Evolutionary conservation across 2,329 filamentous ascomycete species (phyloP), one percentile per base, ranked within the genome.

Genomic region (Conoideocrella luteorostrata): DNA sequence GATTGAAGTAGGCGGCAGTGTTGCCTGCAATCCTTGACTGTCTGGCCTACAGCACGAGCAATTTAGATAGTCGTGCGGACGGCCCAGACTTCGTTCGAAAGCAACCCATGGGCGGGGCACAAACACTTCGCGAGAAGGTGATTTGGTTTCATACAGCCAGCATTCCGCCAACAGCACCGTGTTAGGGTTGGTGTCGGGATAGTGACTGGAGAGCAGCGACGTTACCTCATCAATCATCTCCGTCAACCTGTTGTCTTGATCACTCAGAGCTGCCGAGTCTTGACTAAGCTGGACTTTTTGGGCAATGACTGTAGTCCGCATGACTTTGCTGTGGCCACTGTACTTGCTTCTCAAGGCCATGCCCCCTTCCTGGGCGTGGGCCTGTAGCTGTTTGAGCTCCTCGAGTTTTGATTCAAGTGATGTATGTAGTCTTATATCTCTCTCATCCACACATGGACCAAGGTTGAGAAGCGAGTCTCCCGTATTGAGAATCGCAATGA

Each of bases 251-350:
- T 77, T 79, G 63, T 91, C 87, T 51, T 84, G 73, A 35, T 82
- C 74, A 0, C 84, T 86, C 22, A 91, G 71, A 4, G 77, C 71
- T 1, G 85, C 80, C 51, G 82, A 82, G 58, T 89, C 82, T 50
- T 80, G 84, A 63, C 84, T 88, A 32, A 93, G 71, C 56, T 89
- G 82, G 15, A 93, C 86, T 58, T 86, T 86, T 57, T 91, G 86
- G 13, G 86, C 86, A 40, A 91, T 80, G 24, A 91, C 79, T 0
- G 87, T 91, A 1, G 86, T 88, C 35, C 88, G 75, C 32, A 88
- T 65, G 34, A 84, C 80, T 50, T 80, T 82, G 63, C 76, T 77
- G 50, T 84, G 82, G 10, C 84, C 74, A 53, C 83, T 83, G 61
- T 93, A 86, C 58, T 83, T 84, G 64, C 83, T 94, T 49, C 82